Conservation (phyloP, 129 eudicot genomes). For the Flaveria ramosissima region DNA sequence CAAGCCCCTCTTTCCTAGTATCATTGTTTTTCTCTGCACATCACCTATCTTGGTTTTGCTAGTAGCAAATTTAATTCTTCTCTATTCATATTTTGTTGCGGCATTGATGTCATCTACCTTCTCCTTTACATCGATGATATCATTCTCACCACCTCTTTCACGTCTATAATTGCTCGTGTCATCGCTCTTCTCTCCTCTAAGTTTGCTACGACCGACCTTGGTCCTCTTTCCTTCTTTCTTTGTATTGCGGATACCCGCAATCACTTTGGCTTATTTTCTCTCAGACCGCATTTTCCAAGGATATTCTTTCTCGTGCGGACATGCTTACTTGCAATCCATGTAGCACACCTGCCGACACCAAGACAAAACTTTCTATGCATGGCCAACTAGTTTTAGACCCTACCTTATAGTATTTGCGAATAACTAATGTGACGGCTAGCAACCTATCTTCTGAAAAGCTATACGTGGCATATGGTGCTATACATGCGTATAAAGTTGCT, state of each 20-base stretch:
- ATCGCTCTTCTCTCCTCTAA: not conserved
- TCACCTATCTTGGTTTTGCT: not conserved
- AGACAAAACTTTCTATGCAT: slow-evolving; percentile 2
- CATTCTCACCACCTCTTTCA: not conserved
- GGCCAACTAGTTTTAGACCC: not conserved
- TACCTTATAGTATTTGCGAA: not conserved
- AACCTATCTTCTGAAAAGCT: no score
- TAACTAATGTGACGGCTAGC: no score
- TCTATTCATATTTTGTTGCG: not conserved
- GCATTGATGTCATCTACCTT: no score
- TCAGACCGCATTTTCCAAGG: not conserved
- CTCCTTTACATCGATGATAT: slow-evolving; percentile 1
- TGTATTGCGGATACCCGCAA: not conserved
- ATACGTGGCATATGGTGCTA: no score
- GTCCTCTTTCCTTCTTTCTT: not conserved
- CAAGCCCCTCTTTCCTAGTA: not conserved
- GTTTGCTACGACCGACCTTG: not conserved
- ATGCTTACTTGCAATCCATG: not conserved
- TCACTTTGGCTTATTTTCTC: not conserved
- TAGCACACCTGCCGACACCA: slow-evolving; percentile 5
- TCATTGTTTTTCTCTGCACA: not conserved
- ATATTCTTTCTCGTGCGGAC: not conserved
- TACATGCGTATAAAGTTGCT: no score
- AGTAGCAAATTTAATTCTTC: not conserved
- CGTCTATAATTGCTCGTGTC: no score